Evolutionary conservation across 2,329 filamentous ascomycete species (phyloP), one percentile per base, ranked within the genome.

Genomic region (Arthrinium phaeospermum): DNA sequence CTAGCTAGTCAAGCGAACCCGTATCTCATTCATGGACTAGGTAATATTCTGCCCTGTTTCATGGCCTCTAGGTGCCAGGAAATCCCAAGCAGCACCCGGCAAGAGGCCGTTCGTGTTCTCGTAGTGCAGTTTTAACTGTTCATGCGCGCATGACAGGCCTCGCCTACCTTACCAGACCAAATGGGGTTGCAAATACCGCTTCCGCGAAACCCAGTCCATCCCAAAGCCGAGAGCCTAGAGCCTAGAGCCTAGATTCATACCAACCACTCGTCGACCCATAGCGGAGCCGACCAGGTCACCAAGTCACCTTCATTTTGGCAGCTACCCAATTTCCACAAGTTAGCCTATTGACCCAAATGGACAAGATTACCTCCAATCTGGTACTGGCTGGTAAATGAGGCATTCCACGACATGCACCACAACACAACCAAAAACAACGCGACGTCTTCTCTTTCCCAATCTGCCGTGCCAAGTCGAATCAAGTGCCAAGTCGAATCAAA

Each of bases 301-400:
- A 41, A 4, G 57, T 41, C 57, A 34, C 57, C 41, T 64, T 41
- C 37, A 41, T 41, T 41, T 64, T 64, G 57, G 57, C 57, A 64
- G n/a, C 19, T 41, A 22, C 34, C 41, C 34, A 64, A 64, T 64
- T 41, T 64, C 57, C 57, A 64, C 57, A n/a, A 22, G 57, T n/a
- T 24, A 64, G 34, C 53, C 53, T 61, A 61, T 61, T 61, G 45
- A 61, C 53, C 53, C 53, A 61, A 61, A 57, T 10, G 53, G 22
- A 64, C 34, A 64, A 24, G 57, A 64, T 64, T 19, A 61, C 53
- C 19, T 61, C 53, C 14, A 34, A 64, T 5, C 22, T n/a, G 57
- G 57, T 41, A 64, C 14, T 22, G 41, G 7, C 22, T n/a, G 57
- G 57, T 41, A 64, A 64, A 64, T 64, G 57, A 64, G 57, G 57